Percentiles rank a stretch among this genome's conserved stretches.
Evolutionary conservation across 371 early-diverging fungal species (phyloP).

Genomic region (Conidiobolus coronatus): DNA sequence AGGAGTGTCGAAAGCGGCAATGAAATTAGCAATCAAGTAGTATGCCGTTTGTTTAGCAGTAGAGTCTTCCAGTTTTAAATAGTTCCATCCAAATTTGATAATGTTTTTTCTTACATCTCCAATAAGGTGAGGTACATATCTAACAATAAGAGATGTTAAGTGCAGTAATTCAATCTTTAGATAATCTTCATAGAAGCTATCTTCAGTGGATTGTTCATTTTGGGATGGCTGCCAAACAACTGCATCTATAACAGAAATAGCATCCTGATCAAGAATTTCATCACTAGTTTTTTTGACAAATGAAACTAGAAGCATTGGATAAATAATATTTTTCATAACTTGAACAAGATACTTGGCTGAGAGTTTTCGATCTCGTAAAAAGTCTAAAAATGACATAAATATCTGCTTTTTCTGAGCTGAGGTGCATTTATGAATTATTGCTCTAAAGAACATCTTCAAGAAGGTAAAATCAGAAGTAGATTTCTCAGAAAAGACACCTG

Average conservation of each 20-base stretch:
- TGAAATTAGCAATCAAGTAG: constrained; percentile 72
- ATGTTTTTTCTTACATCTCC: constrained; percentile 73
- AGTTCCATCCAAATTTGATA: constrained; percentile 86
- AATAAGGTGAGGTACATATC: constrained; percentile 49
- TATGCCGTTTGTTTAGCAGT: constrained; percentile 88
- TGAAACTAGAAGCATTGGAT: constrained; percentile 47
- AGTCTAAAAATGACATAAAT: constrained; percentile 36
- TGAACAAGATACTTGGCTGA: too few species aligned
- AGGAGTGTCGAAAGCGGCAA: constrained; percentile 80
- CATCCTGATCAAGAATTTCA: constrained; percentile 30
- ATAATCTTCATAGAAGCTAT: constrained; percentile 36
- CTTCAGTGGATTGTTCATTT: constrained; percentile 23
- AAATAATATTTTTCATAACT: constrained; percentile 14
- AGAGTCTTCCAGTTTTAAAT: constrained; percentile 70
- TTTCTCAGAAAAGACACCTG: constrained; percentile 45
- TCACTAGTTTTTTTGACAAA: constrained; percentile 19
- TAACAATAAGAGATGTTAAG: constrained; percentile 69
- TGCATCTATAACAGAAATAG: constrained; percentile 38
- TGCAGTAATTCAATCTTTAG: constrained; percentile 77
- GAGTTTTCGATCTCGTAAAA: constrained; percentile 11
- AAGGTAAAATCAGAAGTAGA: constrained; percentile 44
- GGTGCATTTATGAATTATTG: constrained; percentile 30
- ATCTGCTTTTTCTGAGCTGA: constrained; percentile 30
- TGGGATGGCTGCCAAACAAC: constrained; percentile 44
- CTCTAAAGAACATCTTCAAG: constrained; percentile 40